Evolutionary conservation across 306 rosid genomes (phyloP).

Genomic region (Pterocarpus macrocarpus): DNA sequence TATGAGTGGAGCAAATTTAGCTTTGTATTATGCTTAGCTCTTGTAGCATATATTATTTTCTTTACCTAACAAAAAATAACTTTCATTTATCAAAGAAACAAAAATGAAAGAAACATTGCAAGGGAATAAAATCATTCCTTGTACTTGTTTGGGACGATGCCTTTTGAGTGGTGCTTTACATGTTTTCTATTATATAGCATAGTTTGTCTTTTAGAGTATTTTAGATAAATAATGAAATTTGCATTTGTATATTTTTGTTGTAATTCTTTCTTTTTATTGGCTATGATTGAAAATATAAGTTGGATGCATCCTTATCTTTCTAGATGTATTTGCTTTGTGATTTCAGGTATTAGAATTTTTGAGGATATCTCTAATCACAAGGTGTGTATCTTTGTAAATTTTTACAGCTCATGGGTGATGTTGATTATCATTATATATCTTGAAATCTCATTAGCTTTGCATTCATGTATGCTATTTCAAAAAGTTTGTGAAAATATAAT

Average conservation of each 20-base stretch:
- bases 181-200: not conserved
- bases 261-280: slow-evolving; percentile 24
- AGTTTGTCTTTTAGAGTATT: not conserved
- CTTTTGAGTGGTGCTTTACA: not conserved
- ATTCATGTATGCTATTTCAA: slow-evolving; percentile 29
- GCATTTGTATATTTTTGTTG: not conserved
- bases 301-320: slow-evolving; percentile 29
- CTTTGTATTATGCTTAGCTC: not conserved
- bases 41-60: not conserved
- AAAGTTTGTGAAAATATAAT: not conserved
- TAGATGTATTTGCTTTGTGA: slow-evolving; percentile 40
- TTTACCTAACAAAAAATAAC: not conserved
- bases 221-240: not conserved
- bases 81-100: not conserved
- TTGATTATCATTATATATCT: slow-evolving; percentile 19
- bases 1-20: not conserved
- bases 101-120: not conserved
- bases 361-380: slow-evolving; percentile 78
- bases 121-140: not conserved
- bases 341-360: slow-evolving; percentile 90
- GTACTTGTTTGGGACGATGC: not conserved
- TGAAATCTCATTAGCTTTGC: slow-evolving; percentile 17
- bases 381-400: slow-evolving; percentile 52
- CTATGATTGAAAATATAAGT: slow-evolving; percentile 12
- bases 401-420: not conserved